Conservation (phyloP, 208 protist species). For the Crithidia acanthocephali region DNA sequence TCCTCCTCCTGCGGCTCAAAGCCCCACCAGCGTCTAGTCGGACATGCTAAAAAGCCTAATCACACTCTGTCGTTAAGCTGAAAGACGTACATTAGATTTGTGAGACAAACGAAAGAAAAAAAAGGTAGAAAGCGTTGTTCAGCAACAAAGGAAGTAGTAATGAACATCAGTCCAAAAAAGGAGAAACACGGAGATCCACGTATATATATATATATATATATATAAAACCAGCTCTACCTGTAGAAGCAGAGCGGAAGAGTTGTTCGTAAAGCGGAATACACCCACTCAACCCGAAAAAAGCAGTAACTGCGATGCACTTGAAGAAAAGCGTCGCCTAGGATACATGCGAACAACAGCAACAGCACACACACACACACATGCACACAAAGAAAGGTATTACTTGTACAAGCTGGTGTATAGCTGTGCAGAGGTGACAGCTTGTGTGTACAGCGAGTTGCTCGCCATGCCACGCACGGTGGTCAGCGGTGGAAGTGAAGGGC, state of each 20-base stretch:
- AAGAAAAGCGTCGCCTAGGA: not conserved
- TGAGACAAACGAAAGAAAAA: too few relatives aligned
- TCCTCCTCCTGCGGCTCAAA: not conserved
- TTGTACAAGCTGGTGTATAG: not conserved
- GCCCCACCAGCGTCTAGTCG: too few relatives aligned
- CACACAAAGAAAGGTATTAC: not conserved
- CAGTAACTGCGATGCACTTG: too few relatives aligned
- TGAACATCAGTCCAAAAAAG: not conserved
- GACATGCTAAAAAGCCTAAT: too few relatives aligned
- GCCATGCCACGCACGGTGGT: conserved; percentile 12
- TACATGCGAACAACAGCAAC: not conserved
- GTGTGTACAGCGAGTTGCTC: not conserved
- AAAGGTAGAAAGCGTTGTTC: too few relatives aligned
- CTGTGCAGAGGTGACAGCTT: conserved; percentile 14
- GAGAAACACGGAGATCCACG: not conserved
- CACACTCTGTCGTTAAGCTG: too few relatives aligned
- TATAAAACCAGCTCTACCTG: not conserved
- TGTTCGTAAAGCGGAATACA: too few relatives aligned
- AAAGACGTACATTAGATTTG: too few relatives aligned
- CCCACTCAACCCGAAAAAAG: too few relatives aligned
- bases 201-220: not conserved
- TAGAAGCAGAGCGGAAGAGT: too few relatives aligned
- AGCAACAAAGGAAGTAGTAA: too few relatives aligned
- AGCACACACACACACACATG: conserved; percentile 8
- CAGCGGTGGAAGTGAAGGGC: not conserved